Evolutionary conservation across 441 rosid species (phyloP).

Genomic region (Euphorbia schlechtendalii): DNA sequence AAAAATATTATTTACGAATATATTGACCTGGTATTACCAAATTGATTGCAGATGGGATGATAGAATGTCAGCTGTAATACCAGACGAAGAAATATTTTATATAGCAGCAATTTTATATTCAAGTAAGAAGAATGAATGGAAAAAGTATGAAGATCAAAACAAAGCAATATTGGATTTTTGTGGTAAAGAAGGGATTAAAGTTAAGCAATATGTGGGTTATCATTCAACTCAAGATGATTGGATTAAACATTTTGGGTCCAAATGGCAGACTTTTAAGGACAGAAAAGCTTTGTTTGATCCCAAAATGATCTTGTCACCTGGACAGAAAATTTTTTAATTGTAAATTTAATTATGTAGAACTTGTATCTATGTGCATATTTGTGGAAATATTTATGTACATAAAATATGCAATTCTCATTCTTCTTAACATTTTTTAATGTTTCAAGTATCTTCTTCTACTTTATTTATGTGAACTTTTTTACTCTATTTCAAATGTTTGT

Average conservation of each 20-base stretch:
- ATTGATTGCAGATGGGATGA: constrained; percentile 58
- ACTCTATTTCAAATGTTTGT: too few relatives aligned
- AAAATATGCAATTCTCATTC: too few relatives aligned
- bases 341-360: too few relatives aligned
- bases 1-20: too few relatives aligned
- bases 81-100: constrained; percentile 75
- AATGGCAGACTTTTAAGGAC: constrained; percentile 47
- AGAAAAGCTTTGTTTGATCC: constrained; percentile 67
- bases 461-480: too few relatives aligned
- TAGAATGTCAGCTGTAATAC: constrained; percentile 52
- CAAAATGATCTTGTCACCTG: constrained; percentile 59
- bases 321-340: constrained; percentile 58
- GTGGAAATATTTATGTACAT: too few relatives aligned
- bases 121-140: constrained; percentile 39
- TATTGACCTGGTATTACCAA: background rate
- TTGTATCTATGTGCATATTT: too few relatives aligned
- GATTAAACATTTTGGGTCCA: constrained; percentile 64
- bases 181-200: constrained; percentile 32
- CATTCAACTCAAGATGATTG: constrained; percentile 42
- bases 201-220: constrained; percentile 56
- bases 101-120: constrained; percentile 49
- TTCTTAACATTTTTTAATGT: too few relatives aligned
- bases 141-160: constrained; percentile 47
- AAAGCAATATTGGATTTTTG: constrained; percentile 46
- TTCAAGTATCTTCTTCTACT: too few relatives aligned